phyloP scores from a whole-genome alignment of 2,329 filamentous ascomycete species.

The Aspergillus flavus region DNA sequence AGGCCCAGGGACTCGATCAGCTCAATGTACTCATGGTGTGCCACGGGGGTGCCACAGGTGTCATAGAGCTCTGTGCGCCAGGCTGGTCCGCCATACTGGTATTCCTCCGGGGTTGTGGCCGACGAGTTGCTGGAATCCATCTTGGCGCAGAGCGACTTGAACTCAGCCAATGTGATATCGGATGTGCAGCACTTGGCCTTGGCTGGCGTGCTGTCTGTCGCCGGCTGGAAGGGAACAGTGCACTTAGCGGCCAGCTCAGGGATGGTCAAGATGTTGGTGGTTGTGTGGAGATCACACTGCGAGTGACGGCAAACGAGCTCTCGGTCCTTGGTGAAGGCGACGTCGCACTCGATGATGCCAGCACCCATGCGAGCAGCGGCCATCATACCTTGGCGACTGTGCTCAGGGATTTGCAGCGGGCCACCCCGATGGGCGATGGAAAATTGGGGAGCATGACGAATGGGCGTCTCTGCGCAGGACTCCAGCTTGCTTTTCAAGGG shows the following conservation, averaged over 20 bases:
- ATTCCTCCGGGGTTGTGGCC: conserved; percentile 21
- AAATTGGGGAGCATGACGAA: conserved; percentile 15
- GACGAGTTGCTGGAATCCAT: conserved; percentile 23
- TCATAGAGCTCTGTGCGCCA: conserved; percentile 23
- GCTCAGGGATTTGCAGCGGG: conserved; percentile 22
- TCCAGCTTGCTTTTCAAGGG: conserved; percentile 20
- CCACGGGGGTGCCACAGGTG: conserved; percentile 20
- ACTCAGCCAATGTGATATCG: conserved; percentile 23
- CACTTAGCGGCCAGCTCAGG: conserved; percentile 23
- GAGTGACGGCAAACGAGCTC: conserved; percentile 24
- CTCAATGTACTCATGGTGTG: conserved; percentile 22
- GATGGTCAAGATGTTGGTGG: conserved; percentile 24
- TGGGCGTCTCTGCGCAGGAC: conserved; percentile 21
- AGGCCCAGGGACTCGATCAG: conserved; percentile 20
- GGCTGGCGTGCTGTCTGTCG: conserved; percentile 9
- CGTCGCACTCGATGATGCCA: conserved; percentile 23
- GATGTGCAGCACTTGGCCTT: conserved; percentile 23
- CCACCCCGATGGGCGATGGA: conserved; percentile 25
- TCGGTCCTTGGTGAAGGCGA: conserved; percentile 22
- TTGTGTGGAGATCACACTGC: conserved; percentile 25
- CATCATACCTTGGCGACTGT: conserved; percentile 21
- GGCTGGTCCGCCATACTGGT: conserved; percentile 20
- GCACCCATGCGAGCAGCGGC: conserved; percentile 24
- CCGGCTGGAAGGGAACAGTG: conserved; percentile 20
- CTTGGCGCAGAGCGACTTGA: conserved; percentile 24